These are phyloP conservation scores for Diaporthe caulivora DNA, from an alignment of 2,329 filamentous ascomycete genomes.

Conservation along the genomic window DNA sequence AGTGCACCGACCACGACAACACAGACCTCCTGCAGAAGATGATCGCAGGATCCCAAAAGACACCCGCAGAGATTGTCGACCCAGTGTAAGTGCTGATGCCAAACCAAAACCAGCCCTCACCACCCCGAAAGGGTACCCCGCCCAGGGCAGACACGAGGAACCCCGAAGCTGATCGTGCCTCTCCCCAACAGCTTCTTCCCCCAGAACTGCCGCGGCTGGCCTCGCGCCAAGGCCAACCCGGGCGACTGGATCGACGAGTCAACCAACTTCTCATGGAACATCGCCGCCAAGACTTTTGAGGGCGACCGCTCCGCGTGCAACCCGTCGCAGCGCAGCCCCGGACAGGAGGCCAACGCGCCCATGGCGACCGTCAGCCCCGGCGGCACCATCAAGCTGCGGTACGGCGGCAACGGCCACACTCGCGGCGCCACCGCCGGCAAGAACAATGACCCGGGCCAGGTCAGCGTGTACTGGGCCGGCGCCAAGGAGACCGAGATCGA, in stretches of 20 bases:
- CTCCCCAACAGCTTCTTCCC: conserved; percentile 20
- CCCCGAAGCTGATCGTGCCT: conserved; percentile 6
- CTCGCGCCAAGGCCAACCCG: conserved; percentile 25
- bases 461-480: conserved; percentile 30
- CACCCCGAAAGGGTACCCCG: neutral
- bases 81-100: conserved; percentile 19
- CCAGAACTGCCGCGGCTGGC: conserved; percentile 22
- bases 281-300: conserved; percentile 14
- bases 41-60: conserved; percentile 23
- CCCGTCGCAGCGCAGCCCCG: conserved; percentile 23
- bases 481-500: conserved; percentile 28
- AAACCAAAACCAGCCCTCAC: no score
- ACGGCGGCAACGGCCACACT: conserved; percentile 26
- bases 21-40: conserved; percentile 23
- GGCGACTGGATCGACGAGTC: conserved; percentile 31
- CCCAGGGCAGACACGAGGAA: neutral
- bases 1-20: conserved; percentile 31
- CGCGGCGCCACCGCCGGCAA: conserved; percentile 9
- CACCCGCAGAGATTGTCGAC: conserved; percentile 7
- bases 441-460: conserved; percentile 22
- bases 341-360: conserved; percentile 21
- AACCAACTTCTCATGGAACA: conserved; percentile 29
- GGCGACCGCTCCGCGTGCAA: conserved; percentile 27
- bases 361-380: conserved; percentile 28
- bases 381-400: conserved; percentile 28